phyloP scores from a whole-genome alignment of 2,329 filamentous ascomycete genomes.

The Penicillium sp. region DNA sequence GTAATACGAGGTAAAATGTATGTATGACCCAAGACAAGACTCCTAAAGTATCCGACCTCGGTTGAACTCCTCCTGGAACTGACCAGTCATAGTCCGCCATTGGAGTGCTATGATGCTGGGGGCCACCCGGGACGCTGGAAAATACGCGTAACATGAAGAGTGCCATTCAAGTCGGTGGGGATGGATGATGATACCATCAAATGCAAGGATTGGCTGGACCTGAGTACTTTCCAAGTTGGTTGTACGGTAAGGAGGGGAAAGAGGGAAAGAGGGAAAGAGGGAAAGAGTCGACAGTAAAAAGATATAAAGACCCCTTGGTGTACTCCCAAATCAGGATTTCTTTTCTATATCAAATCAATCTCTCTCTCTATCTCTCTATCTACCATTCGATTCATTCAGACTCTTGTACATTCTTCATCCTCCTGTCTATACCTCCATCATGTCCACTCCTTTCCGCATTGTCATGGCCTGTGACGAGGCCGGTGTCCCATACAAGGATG shows the following conservation, averaged over 20 bases:
- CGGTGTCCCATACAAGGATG: conserved; percentile 73
- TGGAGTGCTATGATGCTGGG: conserved; percentile 22
- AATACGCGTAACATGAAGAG: conserved; percentile 1
- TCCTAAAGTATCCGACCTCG: conserved; percentile 6
- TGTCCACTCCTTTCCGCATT: conserved; percentile 52
- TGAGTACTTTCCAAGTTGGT: background rate
- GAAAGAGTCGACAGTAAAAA: background rate
- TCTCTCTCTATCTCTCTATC: background rate
- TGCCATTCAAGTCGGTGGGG: background rate
- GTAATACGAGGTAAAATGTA: conserved; percentile 15
- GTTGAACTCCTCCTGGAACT: background rate
- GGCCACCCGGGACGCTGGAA: background rate
- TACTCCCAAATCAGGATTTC: conserved; percentile 1
- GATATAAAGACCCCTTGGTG: conserved; percentile 7
- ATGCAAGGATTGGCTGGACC: conserved; percentile 1
- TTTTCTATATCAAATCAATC: background rate
- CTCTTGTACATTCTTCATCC: background rate
- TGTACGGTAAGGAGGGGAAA: background rate
- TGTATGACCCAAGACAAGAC: conserved; percentile 8
- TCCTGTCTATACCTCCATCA: conserved; percentile 14
- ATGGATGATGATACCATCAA: background rate
- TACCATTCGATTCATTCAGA: background rate
- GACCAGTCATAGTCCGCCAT: conserved; percentile 7
- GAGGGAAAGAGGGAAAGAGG: conserved; percentile 4
- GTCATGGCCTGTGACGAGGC: conserved; percentile 68